Base-by-base conservation (phyloP, 805 yeast genomes). In the Vanderwaltozyma verrucispora region DNA sequence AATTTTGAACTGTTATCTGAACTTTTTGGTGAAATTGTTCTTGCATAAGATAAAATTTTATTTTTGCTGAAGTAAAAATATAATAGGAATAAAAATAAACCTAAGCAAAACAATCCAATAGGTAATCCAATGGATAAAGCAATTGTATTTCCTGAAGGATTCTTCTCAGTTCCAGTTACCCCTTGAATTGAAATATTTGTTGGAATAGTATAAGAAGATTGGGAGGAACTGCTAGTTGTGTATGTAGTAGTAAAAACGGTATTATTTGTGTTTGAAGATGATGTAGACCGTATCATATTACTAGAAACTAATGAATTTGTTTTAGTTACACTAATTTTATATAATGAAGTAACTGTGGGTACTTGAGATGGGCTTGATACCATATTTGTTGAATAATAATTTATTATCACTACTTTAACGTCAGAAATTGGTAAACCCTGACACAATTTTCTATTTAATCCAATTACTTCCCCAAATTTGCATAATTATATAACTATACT, bases 101-200 rank as follows among this genome's bases (percentile, higher is more conserved):
- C 52, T 7, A 53, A 37, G 29, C 47, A 43, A 34, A 55, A 51
- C 8, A 57, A 38, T 1, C 57, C 60, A 12, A 57, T 41, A 3
- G 62, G 62, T 14, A 57, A 38, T 2, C 62, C 62, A 18, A 57
- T 47, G 5, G 60, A 46, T n/a, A 57, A 36, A 1, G 55, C 62
- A 21, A 57, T 41, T 2, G 43, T 40, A 25, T 32, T 40, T 11
- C 31, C 27, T 2, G 44, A 35, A 1, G 34, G 15, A 14, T 11
- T 20, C 15, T 13, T 12, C 2, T 27, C 28, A 11, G 24, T 32
- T n/a, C 14, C 11, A 8, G 35, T 2, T 3, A 31, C 28, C 2
- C 16, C 31, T 8, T 20, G n/a, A 11, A 10, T 20, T 25, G 24
- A 7, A 3, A 30, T 30, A 30, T 25, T 14, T 12, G 17, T 14